Evolutionary conservation across 2,329 filamentous ascomycete species (phyloP), one percentile per base, ranked within the genome.

Genomic region (Colletotrichum lindemuthianum): DNA sequence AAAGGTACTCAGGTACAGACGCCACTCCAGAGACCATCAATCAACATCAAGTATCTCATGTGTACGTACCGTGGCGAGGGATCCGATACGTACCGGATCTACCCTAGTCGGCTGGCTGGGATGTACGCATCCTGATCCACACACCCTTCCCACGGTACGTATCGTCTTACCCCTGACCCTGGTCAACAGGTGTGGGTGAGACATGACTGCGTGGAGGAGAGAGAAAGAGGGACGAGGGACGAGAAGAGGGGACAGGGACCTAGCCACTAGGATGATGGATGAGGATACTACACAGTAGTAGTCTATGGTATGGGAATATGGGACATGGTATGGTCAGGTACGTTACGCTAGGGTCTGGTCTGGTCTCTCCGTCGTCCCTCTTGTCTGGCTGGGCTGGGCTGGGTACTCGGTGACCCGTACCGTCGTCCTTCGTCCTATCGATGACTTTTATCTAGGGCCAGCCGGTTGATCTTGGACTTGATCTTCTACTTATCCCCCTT

Each of bases 401-500:
- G 61, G 61, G 58, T 61, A 65, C 47, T 39, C 58, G 33, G 51
- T 48, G 57, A 59, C 57, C 60, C 60, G 47, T 67, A 59, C 66
- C 65, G 67, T 65, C 66, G 70, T 69, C 70, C 69, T 73, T 65
- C 66, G 70, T 69, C 70, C 69, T 73, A 72, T 69, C 75, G 71
- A 75, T 75, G 74, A 73, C 77, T 76, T 78, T 79, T 77, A 78
- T 77, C 76, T 76, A 59, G 65, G 49, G 65, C 66, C 51, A 47
- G 55, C 56, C 59, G 71, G 74, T 78, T 79, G 76, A 79, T 77
- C 76, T 74, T 71, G 74, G 76, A 73, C 72, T 51, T 24, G 24
- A 72, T 77, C 72, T 74, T 72, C 73, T 83, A 84, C 82, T 82
- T 84, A 84, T 84, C 75, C 80, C 81, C 81, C 79, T 73, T 79